Conservation (phyloP, 768 basidiomycete genomes). For the Vishniacozyma victoriae region DNA sequence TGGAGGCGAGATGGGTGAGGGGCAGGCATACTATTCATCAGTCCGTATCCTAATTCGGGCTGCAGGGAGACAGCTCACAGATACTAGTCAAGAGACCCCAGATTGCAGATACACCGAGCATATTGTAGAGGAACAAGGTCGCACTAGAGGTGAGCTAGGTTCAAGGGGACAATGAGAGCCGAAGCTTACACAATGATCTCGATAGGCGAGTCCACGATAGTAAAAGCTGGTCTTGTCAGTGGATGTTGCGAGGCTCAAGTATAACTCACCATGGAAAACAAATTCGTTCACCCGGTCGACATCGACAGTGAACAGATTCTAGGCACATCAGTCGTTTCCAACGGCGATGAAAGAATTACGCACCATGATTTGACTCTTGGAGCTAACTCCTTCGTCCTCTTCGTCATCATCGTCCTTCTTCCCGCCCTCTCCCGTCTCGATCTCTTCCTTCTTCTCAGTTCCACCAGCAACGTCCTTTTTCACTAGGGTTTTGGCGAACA, state of each 20-base stretch:
- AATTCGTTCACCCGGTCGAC: conserved; percentile 86
- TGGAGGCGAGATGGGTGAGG: conserved; percentile 76
- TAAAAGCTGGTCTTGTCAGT: conserved; percentile 14
- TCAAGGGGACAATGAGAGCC: background rate
- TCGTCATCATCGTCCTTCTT: conserved; percentile 53
- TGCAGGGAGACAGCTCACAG: conserved; percentile 37
- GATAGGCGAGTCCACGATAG: conserved; percentile 39
- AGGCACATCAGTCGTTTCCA: background rate
- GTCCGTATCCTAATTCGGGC: background rate
- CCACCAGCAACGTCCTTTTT: conserved; percentile 67
- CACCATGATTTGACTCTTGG: conserved; percentile 71
- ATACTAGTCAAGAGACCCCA: conserved; percentile 68
- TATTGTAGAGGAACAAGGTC: conserved; percentile 65
- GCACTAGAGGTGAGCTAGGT: conserved; percentile 48
- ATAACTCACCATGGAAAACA: conserved; percentile 39
- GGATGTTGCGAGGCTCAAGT: background rate
- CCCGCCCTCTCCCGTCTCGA: conserved; percentile 11
- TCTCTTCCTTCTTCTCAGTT: conserved; percentile 10
- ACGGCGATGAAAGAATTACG: conserved; percentile 3
- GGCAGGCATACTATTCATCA: conserved; percentile 54
- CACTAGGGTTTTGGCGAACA: conserved; percentile 78
- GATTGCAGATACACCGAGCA: conserved; percentile 57
- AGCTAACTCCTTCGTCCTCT: conserved; percentile 51
- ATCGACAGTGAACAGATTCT: conserved; percentile 87
- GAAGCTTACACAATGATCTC: conserved; percentile 53